Conservation (phyloP, 192 early-diverging fungal genomes). For the Backusella tarrabulga region DNA sequence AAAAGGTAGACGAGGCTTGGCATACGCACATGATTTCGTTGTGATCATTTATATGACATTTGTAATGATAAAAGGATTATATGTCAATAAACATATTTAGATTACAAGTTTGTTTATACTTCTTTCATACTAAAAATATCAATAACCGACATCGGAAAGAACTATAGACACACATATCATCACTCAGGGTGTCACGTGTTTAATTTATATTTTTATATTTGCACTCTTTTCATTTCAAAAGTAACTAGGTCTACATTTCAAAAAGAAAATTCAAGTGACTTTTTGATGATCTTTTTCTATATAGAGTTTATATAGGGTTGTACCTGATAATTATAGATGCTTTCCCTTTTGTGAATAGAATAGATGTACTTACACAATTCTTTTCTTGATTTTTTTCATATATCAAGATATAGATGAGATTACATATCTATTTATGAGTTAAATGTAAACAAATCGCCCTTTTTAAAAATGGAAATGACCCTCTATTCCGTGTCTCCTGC, state of each 20-base stretch:
- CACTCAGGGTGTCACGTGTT: not conserved
- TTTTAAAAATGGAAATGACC: not conserved
- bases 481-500: not conserved
- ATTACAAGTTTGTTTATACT: not conserved
- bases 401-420: too few relatives aligned
- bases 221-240: not conserved
- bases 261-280: not conserved
- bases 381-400: too few relatives aligned
- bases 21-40: not conserved
- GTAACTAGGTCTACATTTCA: not conserved
- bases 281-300: not conserved
- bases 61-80: not conserved
- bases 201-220: conserved; percentile 3
- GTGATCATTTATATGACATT: not conserved
- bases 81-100: not conserved
- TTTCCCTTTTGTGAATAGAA: too few relatives aligned
- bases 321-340: too few relatives aligned
- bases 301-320: not conserved
- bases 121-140: not conserved
- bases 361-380: too few relatives aligned
- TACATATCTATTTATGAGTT: not conserved
- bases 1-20: not conserved
- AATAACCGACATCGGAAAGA: not conserved
- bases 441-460: not conserved
- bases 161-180: not conserved